Conservation (phyloP, 2,329 filamentous ascomycete species). For the Coleophoma crateriformis region DNA sequence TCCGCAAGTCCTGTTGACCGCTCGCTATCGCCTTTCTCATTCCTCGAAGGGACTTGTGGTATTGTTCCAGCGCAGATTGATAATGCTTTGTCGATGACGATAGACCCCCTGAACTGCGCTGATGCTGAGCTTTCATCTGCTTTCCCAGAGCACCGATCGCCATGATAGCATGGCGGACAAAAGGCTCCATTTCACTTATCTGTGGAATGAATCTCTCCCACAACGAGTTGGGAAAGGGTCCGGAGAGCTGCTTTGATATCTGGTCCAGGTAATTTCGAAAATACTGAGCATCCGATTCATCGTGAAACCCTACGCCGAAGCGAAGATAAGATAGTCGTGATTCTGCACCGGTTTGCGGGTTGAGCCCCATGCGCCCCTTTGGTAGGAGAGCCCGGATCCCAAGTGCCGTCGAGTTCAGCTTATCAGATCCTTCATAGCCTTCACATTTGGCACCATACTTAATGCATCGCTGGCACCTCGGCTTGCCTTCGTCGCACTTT, state of each 20-base stretch:
- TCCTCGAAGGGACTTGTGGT: conserved; percentile 1
- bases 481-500: conserved; percentile 5
- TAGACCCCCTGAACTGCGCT: conserved; percentile 9
- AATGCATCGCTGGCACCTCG: conserved; percentile 19
- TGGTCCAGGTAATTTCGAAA: conserved; percentile 4
- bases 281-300: conserved; percentile 2
- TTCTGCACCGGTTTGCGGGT: background rate
- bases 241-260: conserved; percentile 1
- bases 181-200: background rate
- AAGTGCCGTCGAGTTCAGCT: background rate
- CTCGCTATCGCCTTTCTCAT: conserved; percentile 1
- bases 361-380: background rate
- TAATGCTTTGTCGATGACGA: background rate
- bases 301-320: background rate
- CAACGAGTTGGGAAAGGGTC: background rate
- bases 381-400: background rate
- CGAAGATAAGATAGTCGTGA: background rate
- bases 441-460: background rate
- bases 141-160: conserved; percentile 2
- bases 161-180: conserved; percentile 5
- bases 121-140: background rate
- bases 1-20: background rate
- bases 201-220: conserved; percentile 8
- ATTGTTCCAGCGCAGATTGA: conserved; percentile 2
- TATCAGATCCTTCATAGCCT: background rate